Evolutionary conservation across 2,329 filamentous ascomycete genomes (phyloP), one percentile per base, ranked within the genome.

Genomic region (Aspergillus sp.): DNA sequence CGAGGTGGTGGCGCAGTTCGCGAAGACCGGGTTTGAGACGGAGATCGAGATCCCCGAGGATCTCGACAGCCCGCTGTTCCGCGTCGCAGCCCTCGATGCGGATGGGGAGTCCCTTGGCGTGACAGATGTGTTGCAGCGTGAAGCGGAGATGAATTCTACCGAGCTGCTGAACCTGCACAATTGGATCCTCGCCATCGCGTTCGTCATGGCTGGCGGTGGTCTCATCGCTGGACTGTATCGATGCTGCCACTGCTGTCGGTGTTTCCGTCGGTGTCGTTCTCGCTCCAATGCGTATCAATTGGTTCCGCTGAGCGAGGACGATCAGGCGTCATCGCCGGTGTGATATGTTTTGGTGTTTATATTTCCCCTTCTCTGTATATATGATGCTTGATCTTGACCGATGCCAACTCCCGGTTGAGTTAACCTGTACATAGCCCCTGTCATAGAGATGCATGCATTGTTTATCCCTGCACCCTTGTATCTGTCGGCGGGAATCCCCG

Each of bases 11-110:
- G 54, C 45, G 7, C 53, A 53, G 20, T 56, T 59, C 14, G 42
- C 49, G 11, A 71, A 68, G 47, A 50, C 51, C 4, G 65, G 67
- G 1, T 72, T 70, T 42, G 67, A 70, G 49, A 72, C 69, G 7
- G 53, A 52, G 33, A 60, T 67, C 20, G 38, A 52, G 8, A 52
- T 68, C 13, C 60, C 55, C 0, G 50, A 57, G 8, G 54, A 55
- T 3, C 35, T 61, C 2, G 24, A 45, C 2, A 30, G 49, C 1
- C 49, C 47, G 4, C 32, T 58, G 32, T 59, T 65, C 44, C 58
- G 61, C 1, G 22, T 65, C 13, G 60, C 55, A 3, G 63, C 60
- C 16, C 24, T 65, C 17, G 60, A 65, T 43, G 13, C 24, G 2
- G 16, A 55, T 3, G 60, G 60, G 1, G 51, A 56, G 38, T 50